Evolutionary conservation across 2,329 filamentous ascomycete species (phyloP).

Genomic region (Neofusicoccum sp.): DNA sequence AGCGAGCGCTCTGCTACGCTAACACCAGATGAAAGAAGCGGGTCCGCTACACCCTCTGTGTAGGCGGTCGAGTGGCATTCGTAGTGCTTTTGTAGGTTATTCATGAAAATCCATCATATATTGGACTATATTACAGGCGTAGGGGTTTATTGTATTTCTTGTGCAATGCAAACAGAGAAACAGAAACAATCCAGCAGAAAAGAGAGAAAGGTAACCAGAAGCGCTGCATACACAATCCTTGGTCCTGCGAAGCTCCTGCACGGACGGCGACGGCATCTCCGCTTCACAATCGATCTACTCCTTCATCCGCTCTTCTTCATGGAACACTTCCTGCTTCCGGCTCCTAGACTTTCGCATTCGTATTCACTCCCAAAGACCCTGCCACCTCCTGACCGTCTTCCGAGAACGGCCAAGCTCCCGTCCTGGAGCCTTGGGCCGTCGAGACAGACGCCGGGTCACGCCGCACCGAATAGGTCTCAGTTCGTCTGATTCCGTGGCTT

Average conservation of each 20-base stretch:
- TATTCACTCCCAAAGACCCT: not conserved
- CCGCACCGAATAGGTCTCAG: not conserved
- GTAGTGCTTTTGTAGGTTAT: conserved; percentile 4
- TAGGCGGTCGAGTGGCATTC: not conserved
- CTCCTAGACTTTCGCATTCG: not conserved
- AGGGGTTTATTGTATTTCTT: too few relatives aligned
- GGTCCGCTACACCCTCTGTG: not conserved
- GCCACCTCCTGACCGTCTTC: not conserved
- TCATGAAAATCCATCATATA: not conserved
- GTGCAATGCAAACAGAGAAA: too few relatives aligned
- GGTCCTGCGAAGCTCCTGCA: not conserved
- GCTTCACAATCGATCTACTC: not conserved
- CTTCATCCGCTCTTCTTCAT: not conserved
- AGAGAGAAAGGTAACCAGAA: too few relatives aligned
- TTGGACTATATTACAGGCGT: not conserved
- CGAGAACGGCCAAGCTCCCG: not conserved
- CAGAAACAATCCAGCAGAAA: too few relatives aligned
- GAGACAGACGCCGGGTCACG: not conserved
- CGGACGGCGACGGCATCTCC: not conserved
- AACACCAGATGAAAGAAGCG: conserved; percentile 14
- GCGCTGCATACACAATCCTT: too few relatives aligned
- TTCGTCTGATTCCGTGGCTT: not conserved
- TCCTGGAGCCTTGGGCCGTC: not conserved
- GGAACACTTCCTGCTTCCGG: not conserved
- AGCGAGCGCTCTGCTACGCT: conserved; percentile 17